Evolutionary conservation across 2,329 filamentous ascomycete species (phyloP), one percentile per base, ranked within the genome.

Genomic region (Xylariales sp.): DNA sequence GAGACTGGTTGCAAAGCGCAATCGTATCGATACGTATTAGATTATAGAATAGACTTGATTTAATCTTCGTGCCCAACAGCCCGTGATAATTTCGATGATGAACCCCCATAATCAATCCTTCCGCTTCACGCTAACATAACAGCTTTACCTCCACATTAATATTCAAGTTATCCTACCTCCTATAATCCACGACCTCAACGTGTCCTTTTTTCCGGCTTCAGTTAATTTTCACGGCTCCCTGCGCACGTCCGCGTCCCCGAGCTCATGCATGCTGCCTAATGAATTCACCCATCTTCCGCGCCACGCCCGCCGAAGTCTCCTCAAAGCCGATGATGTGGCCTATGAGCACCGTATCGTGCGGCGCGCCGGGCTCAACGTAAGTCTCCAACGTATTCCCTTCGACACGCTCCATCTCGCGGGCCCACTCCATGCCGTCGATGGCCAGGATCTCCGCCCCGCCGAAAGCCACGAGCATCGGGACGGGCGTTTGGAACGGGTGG

Each of bases 401-500:
- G 1, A 73, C 65, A 1, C 53, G 32, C 4, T 46, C n/a, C 76
- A 77, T 77, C 64, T 75, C 73, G 23, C 69, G 87, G 52, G 91
- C 86, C 90, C 90, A 92, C 75, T 85, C 88, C 34, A 85, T 84
- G 8, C 75, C 76, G 7, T 80, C 79, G 10, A 77, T 66, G 69
- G 77, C 76, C 48, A 82, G 74, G 1, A 81, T 74, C 69, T 77
- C 75, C 6, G 66, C 69, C 0, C 56, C 54, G 28, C 74, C 75
- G 4, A 64, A 23, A 18, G 62, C 77, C 12, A 72, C 69, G 16
- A 75, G 65, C 14, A 76, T 66, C 3, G 74, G 74, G 12, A 75
- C 72, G 0, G 67, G 59, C 5, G 69, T 72, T 2, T 61, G 41
- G 57, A 77, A 77, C 3, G 74, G 67, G 34, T 72, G 63, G 6